Evolutionary conservation across 768 basidiomycete species (phyloP).

Genomic region (Mycena albidolilacea): DNA sequence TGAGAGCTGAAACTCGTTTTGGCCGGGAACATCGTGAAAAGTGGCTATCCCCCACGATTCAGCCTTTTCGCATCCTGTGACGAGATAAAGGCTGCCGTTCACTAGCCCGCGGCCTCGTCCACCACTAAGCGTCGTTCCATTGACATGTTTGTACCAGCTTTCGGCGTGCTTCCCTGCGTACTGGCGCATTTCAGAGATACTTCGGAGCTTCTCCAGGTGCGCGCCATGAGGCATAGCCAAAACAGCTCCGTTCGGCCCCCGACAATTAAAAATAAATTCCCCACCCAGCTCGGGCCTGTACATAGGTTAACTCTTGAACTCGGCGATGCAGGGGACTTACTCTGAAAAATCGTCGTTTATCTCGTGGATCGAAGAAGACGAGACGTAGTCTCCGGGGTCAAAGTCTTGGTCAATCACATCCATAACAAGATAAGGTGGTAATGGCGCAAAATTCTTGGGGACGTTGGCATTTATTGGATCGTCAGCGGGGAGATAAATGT

Average conservation of each 20-base stretch:
- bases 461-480: slow-evolving; percentile 44
- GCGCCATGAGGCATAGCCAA: slow-evolving; percentile 39
- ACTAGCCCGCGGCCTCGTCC: slow-evolving; percentile 13
- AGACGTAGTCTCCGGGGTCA: slow-evolving; percentile 21
- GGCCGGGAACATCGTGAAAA: slow-evolving; percentile 17
- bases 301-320: too few species aligned
- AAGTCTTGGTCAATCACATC: not conserved
- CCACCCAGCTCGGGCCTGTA: slow-evolving; percentile 3
- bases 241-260: slow-evolving; percentile 33
- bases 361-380: not conserved
- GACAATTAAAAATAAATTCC: slow-evolving; percentile 5
- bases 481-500: slow-evolving; percentile 44
- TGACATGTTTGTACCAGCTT: slow-evolving; percentile 40
- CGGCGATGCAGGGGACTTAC: not conserved
- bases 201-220: slow-evolving; percentile 21
- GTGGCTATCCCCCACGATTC: slow-evolving; percentile 29
- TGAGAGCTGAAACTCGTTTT: slow-evolving; percentile 7
- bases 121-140: not conserved
- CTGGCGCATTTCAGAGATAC: slow-evolving; percentile 19
- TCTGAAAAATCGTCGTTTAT: not conserved
- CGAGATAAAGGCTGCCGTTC: slow-evolving; percentile 39
- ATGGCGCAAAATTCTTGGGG: slow-evolving; percentile 45
- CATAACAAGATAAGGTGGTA: not conserved
- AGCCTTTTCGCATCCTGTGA: slow-evolving; percentile 43
- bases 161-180: slow-evolving; percentile 39